Conservation (phyloP, 345 rosid genomes). For the Linum lewisii region DNA sequence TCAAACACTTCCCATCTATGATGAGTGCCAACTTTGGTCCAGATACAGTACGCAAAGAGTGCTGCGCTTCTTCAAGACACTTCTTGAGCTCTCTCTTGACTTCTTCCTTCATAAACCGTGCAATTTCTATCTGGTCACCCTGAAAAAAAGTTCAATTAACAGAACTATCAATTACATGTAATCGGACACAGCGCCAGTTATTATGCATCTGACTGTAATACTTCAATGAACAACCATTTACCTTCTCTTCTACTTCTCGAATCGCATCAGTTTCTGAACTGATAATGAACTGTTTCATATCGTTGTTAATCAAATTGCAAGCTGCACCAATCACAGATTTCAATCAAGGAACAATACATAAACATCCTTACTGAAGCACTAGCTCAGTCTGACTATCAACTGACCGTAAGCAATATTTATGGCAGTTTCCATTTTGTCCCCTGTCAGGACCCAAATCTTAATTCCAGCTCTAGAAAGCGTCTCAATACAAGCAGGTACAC, state of each 20-base stretch:
- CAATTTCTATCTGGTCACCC: slow-evolving; percentile 97
- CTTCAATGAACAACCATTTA: slow-evolving; percentile 24
- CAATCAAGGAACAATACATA: slow-evolving; percentile 10
- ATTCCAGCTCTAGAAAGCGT: slow-evolving; percentile 98
- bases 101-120: slow-evolving; percentile 76
- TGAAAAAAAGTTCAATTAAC: slow-evolving; percentile 20
- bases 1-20: slow-evolving; percentile 96
- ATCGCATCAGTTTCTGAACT: slow-evolving; percentile 90
- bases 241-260: slow-evolving; percentile 85
- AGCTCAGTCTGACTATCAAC: slow-evolving; percentile 11
- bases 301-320: slow-evolving; percentile 93
- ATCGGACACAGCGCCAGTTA: slow-evolving; percentile 4
- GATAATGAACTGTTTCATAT: slow-evolving; percentile 87
- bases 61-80: slow-evolving; percentile 82
- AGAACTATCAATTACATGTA: neutral
- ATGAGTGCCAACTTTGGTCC: slow-evolving; percentile 83
- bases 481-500: slow-evolving; percentile 92
- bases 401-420: slow-evolving; percentile 96
- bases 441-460: slow-evolving; percentile 97
- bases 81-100: slow-evolving; percentile 63
- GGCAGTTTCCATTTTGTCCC: slow-evolving; percentile 99
- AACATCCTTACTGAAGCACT: slow-evolving; percentile 3
- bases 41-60: slow-evolving; percentile 35
- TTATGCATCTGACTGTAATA: slow-evolving; percentile 10
- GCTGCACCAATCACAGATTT: slow-evolving; percentile 46